Conservation (phyloP, 2,329 filamentous ascomycete genomes). For the Xylariomycetidae sp. region DNA sequence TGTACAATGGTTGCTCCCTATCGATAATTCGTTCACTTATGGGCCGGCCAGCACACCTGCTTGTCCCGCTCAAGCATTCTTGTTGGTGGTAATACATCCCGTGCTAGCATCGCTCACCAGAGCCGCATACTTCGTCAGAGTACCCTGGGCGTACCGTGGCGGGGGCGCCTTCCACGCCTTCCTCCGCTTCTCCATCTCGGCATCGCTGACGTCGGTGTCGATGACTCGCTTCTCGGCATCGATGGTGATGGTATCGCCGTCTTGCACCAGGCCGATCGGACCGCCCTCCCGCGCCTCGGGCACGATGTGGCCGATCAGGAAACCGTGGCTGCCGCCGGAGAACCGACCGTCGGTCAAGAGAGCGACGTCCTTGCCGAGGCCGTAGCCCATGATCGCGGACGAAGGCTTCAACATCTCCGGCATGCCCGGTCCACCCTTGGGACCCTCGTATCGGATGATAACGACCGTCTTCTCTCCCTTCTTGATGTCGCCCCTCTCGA, state of each 20-base stretch:
- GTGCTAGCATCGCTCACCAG: conserved; percentile 55
- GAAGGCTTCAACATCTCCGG: conserved; percentile 93
- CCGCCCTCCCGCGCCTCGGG: conserved; percentile 84
- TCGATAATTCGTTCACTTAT: too few relatives aligned
- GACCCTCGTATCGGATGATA: conserved; percentile 88
- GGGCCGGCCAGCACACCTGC: conserved; percentile 2
- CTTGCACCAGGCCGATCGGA: conserved; percentile 75
- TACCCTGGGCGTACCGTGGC: conserved; percentile 57
- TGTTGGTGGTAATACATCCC: conserved; percentile 49
- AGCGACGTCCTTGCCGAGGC: conserved; percentile 70
- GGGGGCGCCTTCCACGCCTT: conserved; percentile 59
- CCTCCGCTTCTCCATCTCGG: conserved; percentile 56
- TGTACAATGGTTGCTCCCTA: too few relatives aligned
- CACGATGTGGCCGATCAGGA: conserved; percentile 83
- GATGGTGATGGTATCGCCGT: conserved; percentile 78
- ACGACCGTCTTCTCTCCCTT: conserved; percentile 85
- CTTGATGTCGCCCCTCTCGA: conserved; percentile 74
- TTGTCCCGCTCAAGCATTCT: not conserved
- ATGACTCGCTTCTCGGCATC: conserved; percentile 71
- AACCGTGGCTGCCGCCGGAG: conserved; percentile 78
- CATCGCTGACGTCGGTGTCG: conserved; percentile 62
- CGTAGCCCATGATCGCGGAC: conserved; percentile 87
- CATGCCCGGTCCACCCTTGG: conserved; percentile 91
- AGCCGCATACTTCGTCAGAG: conserved; percentile 64
- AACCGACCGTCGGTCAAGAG: conserved; percentile 73